Base-by-base conservation (phyloP, 352 stramenopile species). In the Elongisporangium prolatum region DNA sequence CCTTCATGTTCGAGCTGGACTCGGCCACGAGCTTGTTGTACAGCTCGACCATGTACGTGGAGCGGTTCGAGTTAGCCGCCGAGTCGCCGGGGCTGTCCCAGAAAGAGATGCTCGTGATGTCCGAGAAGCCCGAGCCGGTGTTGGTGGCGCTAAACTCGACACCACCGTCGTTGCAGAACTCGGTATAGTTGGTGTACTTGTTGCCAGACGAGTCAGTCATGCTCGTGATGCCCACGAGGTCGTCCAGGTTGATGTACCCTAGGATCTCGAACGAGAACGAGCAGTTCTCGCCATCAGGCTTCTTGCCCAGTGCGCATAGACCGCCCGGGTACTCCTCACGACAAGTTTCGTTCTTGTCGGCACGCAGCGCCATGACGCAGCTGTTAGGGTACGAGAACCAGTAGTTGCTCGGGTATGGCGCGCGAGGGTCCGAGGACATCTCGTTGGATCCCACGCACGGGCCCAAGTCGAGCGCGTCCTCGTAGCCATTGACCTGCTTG, bases 351-450 rank as follows among this genome's bases (percentile, higher is more conserved):
- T 64, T 75, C 75, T 91, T 91, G 1, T 76, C 61, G 7, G 55
- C 60, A 38, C 77, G 80, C 16, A 60, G 53, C 62, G 85, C 71
- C 22, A 70, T 63, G 28, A 64, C 65, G 51, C 81, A 89, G 16
- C 63, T 73, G 60, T 80, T 83, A 20, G 78, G 81, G 72, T 71
- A 88, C 49, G 81, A 89, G 72, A 77, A 89, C 81, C 81, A 91
- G 66, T 78, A 85, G 64, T 77, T 87, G 63, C 65, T 61, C 18
- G 73, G 69, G 65, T 88, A 89, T 28, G 77, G 77, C 9, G 78
- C 79, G 16, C 74, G 76, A 5, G 65, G 62, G 57, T 89, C 78
- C 17, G 66, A 67, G 14, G 57, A 56, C 57, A 77, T 62, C 22
- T 68, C 54, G 50, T 81, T 68, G 50, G 64, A 71, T 44, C 81